Base-by-base conservation (phyloP, 2,329 filamentous ascomycete genomes). In the Teratosphaeria viscida region DNA sequence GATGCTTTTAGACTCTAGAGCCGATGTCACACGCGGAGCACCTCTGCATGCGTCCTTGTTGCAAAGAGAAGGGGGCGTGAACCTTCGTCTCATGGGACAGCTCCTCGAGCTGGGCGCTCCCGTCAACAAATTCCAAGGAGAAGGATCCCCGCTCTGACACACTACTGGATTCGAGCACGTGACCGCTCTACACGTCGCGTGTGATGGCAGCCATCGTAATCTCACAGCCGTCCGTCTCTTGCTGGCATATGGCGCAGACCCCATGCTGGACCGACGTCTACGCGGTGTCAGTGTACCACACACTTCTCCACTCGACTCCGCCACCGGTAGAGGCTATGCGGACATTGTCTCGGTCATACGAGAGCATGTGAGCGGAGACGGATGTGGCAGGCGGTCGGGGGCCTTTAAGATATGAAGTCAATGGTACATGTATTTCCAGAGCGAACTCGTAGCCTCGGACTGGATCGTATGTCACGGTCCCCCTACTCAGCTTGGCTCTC, bases 281-380 rank as follows among this genome's bases (percentile, higher is more conserved):
- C 32, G 10, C 26, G 49, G 39, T 12, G 47, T 29, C 16, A 27
- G 37, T 19, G 29, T 53, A 8, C 57, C 49, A 26, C 39, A 58
- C 57, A 58, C 57, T 39, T 54, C 47, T 54, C 19, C 57, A 26
- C 39, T 58, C 27, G 29, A 37, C 34, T 53, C 47, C 19, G 57
- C 57, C 19, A n/a, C 23, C 35, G 14, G 47, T 16, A 58, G 57
- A 58, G 57, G 47, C 29, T 39, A 53, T 11, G 23, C 57, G 54
- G 57, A 58, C 12, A 58, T 58, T 54, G 34, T 58, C 26, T 53
- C 57, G 32, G 57, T 54, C 39, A 58, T 58, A 29, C 52, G 39
- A 23, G 57, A 58, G 34, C 57, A 58, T 29, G 29, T 52, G 16
- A 57, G 37, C 29, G 12, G 37, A 55, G 23, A 29, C 27, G 29